These are phyloP conservation scores for Candida piceae DNA, from an alignment of 805 yeast genomes.

Conservation along the genomic window DNA sequence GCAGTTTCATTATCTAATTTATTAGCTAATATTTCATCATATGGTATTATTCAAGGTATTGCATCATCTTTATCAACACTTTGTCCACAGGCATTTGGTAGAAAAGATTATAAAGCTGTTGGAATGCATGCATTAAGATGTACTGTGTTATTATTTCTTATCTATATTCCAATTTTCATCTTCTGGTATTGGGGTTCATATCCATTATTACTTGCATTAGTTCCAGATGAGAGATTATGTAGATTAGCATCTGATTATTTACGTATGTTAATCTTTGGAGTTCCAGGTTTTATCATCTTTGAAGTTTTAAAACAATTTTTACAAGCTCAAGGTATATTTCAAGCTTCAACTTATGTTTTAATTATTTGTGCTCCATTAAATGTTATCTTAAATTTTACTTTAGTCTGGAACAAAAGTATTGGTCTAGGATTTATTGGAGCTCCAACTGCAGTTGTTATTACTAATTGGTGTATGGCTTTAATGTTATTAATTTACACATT, in stretches of 20 bases:
- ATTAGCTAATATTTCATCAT: conserved; percentile 52
- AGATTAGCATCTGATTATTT: conserved; percentile 44
- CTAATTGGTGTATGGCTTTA: conserved; percentile 52
- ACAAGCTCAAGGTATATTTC: conserved; percentile 65
- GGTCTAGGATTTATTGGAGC: conserved; percentile 57
- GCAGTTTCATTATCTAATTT: conserved; percentile 55
- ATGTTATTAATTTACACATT: conserved; percentile 37
- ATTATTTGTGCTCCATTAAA: conserved; percentile 60
- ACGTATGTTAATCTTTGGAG: conserved; percentile 42
- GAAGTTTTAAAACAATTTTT: conserved; percentile 53
- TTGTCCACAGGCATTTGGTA: conserved; percentile 59
- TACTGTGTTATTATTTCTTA: conserved; percentile 36
- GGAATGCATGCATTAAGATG: conserved; percentile 49
- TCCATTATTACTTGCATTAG: conserved; percentile 27
- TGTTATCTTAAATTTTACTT: conserved; percentile 39
- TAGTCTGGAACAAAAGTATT: conserved; percentile 38
- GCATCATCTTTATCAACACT: conserved; percentile 54
- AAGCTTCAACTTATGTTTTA: conserved; percentile 64
- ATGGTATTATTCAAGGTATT: conserved; percentile 52
- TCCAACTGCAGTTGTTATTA: conserved; percentile 53
- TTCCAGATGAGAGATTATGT: conserved; percentile 46
- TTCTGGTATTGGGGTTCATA: conserved; percentile 37
- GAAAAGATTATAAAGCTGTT: conserved; percentile 43
- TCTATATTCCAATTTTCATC: conserved; percentile 37
- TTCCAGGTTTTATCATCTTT: conserved; percentile 51